Evolutionary conservation across 1,284 basidiomycete species (phyloP).

Genomic region (Dichomitus squalens): DNA sequence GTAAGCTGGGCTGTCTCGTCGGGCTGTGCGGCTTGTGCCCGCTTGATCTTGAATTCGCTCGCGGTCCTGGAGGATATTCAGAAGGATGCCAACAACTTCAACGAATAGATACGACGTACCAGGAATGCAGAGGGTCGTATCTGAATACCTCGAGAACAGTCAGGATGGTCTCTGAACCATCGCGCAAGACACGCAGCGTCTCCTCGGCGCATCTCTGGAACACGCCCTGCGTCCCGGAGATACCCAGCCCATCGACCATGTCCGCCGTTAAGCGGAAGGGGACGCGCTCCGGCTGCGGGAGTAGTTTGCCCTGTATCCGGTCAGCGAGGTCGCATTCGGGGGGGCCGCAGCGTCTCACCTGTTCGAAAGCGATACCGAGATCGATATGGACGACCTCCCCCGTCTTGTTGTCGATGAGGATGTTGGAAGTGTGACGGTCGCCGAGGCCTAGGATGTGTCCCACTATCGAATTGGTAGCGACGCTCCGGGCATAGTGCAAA

Average conservation of each 20-base stretch:
- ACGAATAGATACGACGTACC: slow-evolving; percentile 50
- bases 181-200: slow-evolving; percentile 87
- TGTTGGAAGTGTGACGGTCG: slow-evolving; percentile 92
- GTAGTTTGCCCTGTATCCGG: slow-evolving; percentile 69
- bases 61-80: slow-evolving; percentile 57
- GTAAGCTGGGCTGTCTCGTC: slow-evolving; percentile 27
- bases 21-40: slow-evolving; percentile 45
- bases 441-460: slow-evolving; percentile 93
- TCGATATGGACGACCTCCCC: slow-evolving; percentile 97
- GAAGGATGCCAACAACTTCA: neutral
- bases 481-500: slow-evolving; percentile 87
- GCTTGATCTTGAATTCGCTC: slow-evolving; percentile 70
- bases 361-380: slow-evolving; percentile 95
- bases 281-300: slow-evolving; percentile 86
- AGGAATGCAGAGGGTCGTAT: slow-evolving; percentile 93
- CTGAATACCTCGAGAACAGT: slow-evolving; percentile 98
- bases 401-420: slow-evolving; percentile 81
- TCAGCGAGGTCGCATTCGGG: neutral
- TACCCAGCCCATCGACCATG: slow-evolving; percentile 93
- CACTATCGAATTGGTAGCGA: slow-evolving; percentile 93
- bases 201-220: slow-evolving; percentile 96
- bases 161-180: slow-evolving; percentile 85
- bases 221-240: slow-evolving; percentile 89
- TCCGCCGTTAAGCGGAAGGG: slow-evolving; percentile 96
- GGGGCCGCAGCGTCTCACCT: slow-evolving; percentile 49